Evolutionary conservation across 768 basidiomycete species (phyloP).

Genomic region (Russula sp.): DNA sequence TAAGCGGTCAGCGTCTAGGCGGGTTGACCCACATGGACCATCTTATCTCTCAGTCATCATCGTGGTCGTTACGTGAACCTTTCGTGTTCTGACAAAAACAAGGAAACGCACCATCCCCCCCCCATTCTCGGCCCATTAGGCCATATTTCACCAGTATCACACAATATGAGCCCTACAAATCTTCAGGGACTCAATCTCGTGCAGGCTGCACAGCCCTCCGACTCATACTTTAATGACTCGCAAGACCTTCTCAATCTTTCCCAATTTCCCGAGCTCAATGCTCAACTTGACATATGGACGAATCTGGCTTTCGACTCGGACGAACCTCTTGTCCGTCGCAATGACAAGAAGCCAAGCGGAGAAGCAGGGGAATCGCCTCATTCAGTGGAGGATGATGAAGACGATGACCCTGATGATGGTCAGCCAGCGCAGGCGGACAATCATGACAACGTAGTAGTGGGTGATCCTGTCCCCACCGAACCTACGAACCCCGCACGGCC

Average conservation of each 20-base stretch:
- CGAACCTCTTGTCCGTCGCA: slow-evolving; percentile 45
- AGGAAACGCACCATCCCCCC: background rate
- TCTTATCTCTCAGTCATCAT: slow-evolving; percentile 1
- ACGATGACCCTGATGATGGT: slow-evolving; percentile 23
- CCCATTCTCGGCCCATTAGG: background rate
- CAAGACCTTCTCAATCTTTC: slow-evolving; percentile 59
- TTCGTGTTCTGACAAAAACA: no score
- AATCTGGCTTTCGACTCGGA: slow-evolving; percentile 75
- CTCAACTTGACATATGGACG: slow-evolving; percentile 81
- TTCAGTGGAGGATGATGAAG: slow-evolving; percentile 35
- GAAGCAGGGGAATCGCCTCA: slow-evolving; percentile 8
- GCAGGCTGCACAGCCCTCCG: slow-evolving; percentile 43
- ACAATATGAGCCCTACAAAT: slow-evolving; percentile 52
- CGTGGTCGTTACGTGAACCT: no score
- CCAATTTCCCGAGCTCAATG: slow-evolving; percentile 65
- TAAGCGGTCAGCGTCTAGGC: no score
- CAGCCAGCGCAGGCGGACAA: slow-evolving; percentile 41
- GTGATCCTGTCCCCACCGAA: slow-evolving; percentile 36
- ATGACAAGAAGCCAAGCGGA: slow-evolving; percentile 31
- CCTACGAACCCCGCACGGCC: slow-evolving; percentile 24
- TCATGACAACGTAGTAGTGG: slow-evolving; percentile 55
- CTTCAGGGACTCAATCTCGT: slow-evolving; percentile 81
- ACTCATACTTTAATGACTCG: slow-evolving; percentile 32
- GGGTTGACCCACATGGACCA: background rate
- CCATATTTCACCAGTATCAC: background rate